Evolutionary conservation across 2,329 filamentous ascomycete species (phyloP).

Genomic region (Hypoxylon rubiginosum): DNA sequence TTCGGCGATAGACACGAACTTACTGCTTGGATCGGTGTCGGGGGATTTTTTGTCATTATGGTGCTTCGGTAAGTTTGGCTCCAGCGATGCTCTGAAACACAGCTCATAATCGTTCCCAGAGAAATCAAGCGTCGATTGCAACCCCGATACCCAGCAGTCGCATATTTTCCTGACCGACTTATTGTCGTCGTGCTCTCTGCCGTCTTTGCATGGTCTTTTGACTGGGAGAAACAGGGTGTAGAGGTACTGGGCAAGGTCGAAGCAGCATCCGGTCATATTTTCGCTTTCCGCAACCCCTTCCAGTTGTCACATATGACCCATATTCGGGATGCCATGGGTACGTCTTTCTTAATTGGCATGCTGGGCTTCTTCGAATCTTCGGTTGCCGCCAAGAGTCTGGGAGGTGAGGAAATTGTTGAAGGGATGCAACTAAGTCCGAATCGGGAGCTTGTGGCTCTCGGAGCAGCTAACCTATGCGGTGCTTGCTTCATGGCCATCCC

Average conservation of each 20-base stretch:
- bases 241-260: constrained; percentile 87
- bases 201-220: constrained; percentile 79
- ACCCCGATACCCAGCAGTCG: constrained; percentile 81
- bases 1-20: constrained; percentile 75
- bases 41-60: constrained; percentile 91
- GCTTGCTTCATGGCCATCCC: constrained; percentile 93
- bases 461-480: constrained; percentile 90
- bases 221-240: constrained; percentile 85
- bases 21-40: constrained; percentile 81
- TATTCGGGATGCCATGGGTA: constrained; percentile 88
- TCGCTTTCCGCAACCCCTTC: constrained; percentile 90
- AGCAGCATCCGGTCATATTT: constrained; percentile 76
- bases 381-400: constrained; percentile 92
- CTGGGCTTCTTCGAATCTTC: constrained; percentile 99
- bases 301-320: constrained; percentile 81
- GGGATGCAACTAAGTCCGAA: constrained; percentile 90
- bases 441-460: constrained; percentile 91
- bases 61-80: constrained; percentile 75
- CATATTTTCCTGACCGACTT: constrained; percentile 93
- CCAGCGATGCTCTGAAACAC: background rate
- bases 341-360: constrained; percentile 91
- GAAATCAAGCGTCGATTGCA: constrained; percentile 86
- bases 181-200: constrained; percentile 88
- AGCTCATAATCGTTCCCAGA: constrained; percentile 58
- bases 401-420: constrained; percentile 76